Conservation (phyloP, 2,329 filamentous ascomycete genomes). For the Sporothrix brasiliensis region DNA sequence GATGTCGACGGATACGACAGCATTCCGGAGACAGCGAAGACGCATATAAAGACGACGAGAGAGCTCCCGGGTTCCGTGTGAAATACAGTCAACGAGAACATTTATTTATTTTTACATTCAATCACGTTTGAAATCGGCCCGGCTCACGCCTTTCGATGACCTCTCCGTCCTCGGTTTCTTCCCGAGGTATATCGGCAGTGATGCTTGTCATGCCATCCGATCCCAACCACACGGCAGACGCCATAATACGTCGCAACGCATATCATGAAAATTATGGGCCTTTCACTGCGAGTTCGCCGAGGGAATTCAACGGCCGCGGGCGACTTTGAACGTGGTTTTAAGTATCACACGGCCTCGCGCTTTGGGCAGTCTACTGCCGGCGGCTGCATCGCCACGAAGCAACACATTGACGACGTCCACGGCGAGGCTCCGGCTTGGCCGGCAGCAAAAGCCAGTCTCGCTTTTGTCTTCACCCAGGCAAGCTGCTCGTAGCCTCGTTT, state of each 20-base stretch:
- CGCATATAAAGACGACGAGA: too few species aligned
- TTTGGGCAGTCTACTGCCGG: not conserved
- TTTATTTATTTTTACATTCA: too few species aligned
- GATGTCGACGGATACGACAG: too few species aligned
- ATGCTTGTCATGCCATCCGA: not conserved
- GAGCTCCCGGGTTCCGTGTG: too few species aligned
- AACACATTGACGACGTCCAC: not conserved
- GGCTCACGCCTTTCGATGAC: too few species aligned
- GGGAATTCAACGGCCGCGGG: not conserved
- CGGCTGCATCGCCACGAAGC: too few species aligned
- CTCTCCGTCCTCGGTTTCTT: too few species aligned
- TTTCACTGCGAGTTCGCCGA: not conserved
- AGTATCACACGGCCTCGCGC: not conserved
- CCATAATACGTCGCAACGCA: not conserved
- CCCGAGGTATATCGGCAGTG: not conserved
- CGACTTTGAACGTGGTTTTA: not conserved
- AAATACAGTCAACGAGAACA: too few species aligned
- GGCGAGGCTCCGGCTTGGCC: not conserved
- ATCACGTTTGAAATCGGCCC: too few species aligned
- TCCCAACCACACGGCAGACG: not conserved
- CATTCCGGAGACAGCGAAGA: too few species aligned
- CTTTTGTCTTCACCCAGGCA: not conserved
- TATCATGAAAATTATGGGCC: conserved; percentile 10
- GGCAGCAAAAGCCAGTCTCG: not conserved
- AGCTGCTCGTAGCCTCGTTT: too few species aligned